These are phyloP conservation scores for Fonsecaea erecta DNA, from an alignment of 2,329 filamentous ascomycete genomes.

Conservation along the genomic window DNA sequence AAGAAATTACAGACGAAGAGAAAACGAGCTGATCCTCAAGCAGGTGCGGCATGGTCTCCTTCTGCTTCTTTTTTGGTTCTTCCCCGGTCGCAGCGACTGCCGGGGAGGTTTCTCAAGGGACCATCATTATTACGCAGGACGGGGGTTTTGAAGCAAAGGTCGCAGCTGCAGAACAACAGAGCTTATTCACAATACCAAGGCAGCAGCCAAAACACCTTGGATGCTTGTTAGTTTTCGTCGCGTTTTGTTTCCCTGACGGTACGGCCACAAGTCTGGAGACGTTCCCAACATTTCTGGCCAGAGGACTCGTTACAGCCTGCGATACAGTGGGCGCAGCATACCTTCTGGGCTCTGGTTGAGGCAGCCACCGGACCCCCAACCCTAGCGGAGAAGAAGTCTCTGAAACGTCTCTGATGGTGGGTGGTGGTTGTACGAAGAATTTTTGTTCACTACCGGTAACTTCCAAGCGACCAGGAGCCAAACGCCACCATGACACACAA, in stretches of 20 bases:
- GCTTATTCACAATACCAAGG: neutral
- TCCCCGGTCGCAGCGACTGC: neutral
- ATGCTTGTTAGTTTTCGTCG: too few species aligned
- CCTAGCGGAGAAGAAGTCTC: neutral
- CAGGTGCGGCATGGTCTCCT: neutral
- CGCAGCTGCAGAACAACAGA: neutral
- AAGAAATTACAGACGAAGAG: neutral
- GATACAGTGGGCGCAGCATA: neutral
- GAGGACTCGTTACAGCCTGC: neutral
- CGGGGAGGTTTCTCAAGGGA: neutral
- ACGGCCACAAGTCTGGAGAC: neutral
- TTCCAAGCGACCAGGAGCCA: neutral
- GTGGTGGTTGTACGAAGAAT: neutral
- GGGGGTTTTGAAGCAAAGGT: neutral
- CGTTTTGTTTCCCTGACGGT: neutral
- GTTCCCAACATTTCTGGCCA: neutral
- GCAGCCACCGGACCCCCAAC: neutral
- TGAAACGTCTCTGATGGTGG: neutral
- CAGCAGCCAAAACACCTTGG: neutral
- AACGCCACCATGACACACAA: neutral
- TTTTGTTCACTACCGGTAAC: neutral
- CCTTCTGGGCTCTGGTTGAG: neutral
- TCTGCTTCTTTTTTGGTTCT: neutral
- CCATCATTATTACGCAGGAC: neutral
- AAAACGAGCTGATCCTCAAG: slow-evolving; percentile 3